Conservation (phyloP, 192 early-diverging fungal genomes). For the Umbelopsis ramanniana region DNA sequence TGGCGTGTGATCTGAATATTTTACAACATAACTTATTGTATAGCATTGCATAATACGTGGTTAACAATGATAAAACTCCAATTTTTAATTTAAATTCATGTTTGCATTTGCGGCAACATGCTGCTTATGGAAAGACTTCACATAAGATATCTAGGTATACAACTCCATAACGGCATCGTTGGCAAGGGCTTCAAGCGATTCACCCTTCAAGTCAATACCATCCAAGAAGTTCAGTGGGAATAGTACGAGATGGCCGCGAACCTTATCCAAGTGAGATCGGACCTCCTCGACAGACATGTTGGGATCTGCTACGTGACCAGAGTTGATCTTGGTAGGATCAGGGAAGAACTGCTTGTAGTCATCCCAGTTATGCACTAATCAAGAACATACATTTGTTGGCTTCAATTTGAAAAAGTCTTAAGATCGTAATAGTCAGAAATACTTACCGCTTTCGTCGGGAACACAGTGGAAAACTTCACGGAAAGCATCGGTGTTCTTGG, state of each 20-base stretch:
- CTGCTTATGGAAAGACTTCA: not conserved
- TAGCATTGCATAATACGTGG: too few relatives aligned
- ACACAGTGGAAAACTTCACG: conserved; percentile 85
- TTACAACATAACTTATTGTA: too few relatives aligned
- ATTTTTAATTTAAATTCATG: not conserved
- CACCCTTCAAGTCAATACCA: conserved; percentile 51
- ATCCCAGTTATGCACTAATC: conserved; percentile 49
- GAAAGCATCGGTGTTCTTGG: conserved; percentile 69
- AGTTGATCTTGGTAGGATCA: conserved; percentile 43
- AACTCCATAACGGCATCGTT: conserved; percentile 34
- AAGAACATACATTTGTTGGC: not conserved
- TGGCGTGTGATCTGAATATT: conserved; percentile 6
- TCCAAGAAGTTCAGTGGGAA: conserved; percentile 56
- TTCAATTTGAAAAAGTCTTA: too few relatives aligned
- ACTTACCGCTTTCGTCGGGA: conserved; percentile 72
- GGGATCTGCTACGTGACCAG: conserved; percentile 53
- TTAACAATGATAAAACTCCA: not conserved
- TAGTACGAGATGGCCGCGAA: conserved; percentile 61
- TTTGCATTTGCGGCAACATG: not conserved
- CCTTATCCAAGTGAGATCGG: conserved; percentile 37
- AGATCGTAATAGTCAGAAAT: not conserved
- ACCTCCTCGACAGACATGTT: conserved; percentile 50
- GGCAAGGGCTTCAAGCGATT: conserved; percentile 32
- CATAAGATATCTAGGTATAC: conserved; percentile 39
- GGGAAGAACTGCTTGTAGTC: conserved; percentile 56